These are phyloP conservation scores for Populus hybrid DNA, from an alignment of 441 rosid genomes.

Conservation along the genomic window DNA sequence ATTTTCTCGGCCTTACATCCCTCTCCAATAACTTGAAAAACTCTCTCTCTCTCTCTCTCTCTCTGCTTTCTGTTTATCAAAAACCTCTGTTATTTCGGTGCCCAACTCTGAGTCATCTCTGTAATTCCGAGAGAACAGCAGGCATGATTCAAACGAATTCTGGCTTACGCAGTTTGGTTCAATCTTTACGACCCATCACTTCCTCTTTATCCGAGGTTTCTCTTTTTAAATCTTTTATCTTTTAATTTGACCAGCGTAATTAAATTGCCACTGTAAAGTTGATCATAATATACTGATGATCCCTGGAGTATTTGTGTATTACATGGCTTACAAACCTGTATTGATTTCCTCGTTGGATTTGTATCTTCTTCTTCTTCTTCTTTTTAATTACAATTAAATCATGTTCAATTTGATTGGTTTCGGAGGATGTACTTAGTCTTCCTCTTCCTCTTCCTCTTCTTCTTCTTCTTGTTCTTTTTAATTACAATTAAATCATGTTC, in stretches of 20 bases:
- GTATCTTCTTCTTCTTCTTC: too few relatives aligned
- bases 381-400: too few relatives aligned
- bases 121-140: not conserved
- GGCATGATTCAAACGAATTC: conserved; percentile 18
- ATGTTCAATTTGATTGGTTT: too few relatives aligned
- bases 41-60: not conserved
- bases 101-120: conserved; percentile 10
- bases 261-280: not conserved
- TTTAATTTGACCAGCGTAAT: not conserved
- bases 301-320: not conserved
- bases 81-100: not conserved
- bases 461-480: not conserved
- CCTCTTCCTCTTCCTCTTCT: not conserved
- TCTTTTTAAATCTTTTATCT: not conserved
- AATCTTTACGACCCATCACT: conserved; percentile 1
- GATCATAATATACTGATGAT: not conserved
- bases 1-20: too few relatives aligned
- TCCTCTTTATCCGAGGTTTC: conserved; percentile 23
- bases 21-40: not conserved
- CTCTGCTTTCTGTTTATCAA: not conserved
- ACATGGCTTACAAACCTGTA: not conserved
- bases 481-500: not conserved
- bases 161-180: conserved; percentile 16
- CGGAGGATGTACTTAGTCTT: not conserved
- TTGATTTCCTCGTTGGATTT: not conserved